Evolutionary conservation across 345 rosid species (phyloP).

Genomic region (Erucastrum elatum): DNA sequence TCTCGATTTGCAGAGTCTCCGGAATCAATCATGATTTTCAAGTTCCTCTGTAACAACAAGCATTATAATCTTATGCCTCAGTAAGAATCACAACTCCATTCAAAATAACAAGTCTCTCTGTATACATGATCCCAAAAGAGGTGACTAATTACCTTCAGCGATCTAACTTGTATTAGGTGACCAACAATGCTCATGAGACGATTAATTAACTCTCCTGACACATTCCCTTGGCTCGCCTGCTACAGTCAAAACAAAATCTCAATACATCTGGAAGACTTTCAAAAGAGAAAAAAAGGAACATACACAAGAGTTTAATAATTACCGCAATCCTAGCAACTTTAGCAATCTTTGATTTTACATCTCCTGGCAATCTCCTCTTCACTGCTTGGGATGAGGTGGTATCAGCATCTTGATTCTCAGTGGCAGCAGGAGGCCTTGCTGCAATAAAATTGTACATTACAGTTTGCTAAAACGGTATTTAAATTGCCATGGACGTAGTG

Average conservation of each 20-base stretch:
- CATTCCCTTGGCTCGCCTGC: constrained; percentile 81
- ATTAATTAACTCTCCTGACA: constrained; percentile 75
- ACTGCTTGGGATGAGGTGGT: constrained; percentile 59
- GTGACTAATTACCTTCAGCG: constrained; percentile 67
- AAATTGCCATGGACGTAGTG: constrained; percentile 3
- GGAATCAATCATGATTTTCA: constrained; percentile 72
- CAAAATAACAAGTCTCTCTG: not conserved
- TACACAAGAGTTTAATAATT: constrained; percentile 25
- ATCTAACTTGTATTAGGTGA: constrained; percentile 85
- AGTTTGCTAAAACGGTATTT: constrained; percentile 11
- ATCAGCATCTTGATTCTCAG: constrained; percentile 83
- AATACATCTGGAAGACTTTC: constrained; percentile 7
- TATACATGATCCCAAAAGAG: not conserved
- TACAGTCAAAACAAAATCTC: not conserved
- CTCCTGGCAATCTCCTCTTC: constrained; percentile 78
- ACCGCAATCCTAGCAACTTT: constrained; percentile 86
- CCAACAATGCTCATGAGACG: constrained; percentile 92
- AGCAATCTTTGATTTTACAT: constrained; percentile 66
- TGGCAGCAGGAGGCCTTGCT: constrained; percentile 77
- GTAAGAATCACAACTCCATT: not conserved
- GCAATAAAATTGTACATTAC: constrained; percentile 30
- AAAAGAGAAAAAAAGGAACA: not conserved
- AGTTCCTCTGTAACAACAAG: constrained; percentile 65
- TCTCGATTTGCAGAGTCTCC: constrained; percentile 73
- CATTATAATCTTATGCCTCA: constrained; percentile 9